Evolutionary conservation across 306 rosid genomes (phyloP), one percentile per base, ranked within the genome.

Genomic region (Gynostemma pentaphyllum): DNA sequence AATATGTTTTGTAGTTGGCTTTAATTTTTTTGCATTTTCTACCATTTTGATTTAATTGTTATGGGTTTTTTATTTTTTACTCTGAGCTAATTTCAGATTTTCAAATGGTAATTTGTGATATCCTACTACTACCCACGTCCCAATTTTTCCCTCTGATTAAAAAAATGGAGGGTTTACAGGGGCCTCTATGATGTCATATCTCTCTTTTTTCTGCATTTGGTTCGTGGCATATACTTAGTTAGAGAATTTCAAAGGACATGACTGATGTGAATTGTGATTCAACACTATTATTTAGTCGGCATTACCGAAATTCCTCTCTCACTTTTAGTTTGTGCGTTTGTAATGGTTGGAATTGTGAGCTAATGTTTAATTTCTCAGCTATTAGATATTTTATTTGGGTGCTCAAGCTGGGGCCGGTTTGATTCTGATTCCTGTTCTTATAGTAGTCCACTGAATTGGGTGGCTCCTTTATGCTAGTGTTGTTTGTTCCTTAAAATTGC

Each of bases 391-490:
- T 71, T 76, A 75, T 75, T 14, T 78, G 68, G 45, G 71, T 72
- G 86, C 71, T 79, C 63, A 41, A 70, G 80, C 72, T 81, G 84
- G 89, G 85, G 75, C 85, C 80, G 67, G 61, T 66, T n/a, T 64
- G 94, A 78, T 88, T 92, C 88, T 75, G 88, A 92, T 88, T 84
- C 95, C 82, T 79, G 75, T 71, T 73, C 74, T 70, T 70, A 69
- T 72, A 72, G 69, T 64, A 79, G 68, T 82, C 56, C 62, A 45
- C 32, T 70, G 41, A 56, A 51, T 80, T 72, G 73, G 79, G 73
- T 70, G 82, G 76, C 64, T 82, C 66, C 86, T 86, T 82, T 83
- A 88, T 88, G 80, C 78, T 69, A 50, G 62, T 62, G 18, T 47
- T 62, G 82, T 54, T 72, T 78, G 80, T 70, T 70, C 74, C 68